These are phyloP conservation scores for Saturnispora diversa DNA, from an alignment of 805 yeast species.

Conservation along the genomic window DNA sequence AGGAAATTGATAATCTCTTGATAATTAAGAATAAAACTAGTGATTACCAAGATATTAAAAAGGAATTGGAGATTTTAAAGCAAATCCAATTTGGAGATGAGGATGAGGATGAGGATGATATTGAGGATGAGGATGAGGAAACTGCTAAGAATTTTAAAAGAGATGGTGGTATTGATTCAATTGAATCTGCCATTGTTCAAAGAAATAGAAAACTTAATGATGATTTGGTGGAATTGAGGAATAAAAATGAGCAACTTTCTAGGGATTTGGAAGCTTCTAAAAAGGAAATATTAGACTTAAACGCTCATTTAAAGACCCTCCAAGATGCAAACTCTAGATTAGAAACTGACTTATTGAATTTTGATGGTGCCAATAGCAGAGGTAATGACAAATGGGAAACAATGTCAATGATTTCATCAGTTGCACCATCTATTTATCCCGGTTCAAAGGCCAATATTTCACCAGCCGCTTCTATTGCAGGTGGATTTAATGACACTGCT, in stretches of 20 bases:
- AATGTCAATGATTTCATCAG: constrained; percentile 60
- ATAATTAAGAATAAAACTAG: constrained; percentile 41
- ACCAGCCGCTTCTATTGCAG: constrained; percentile 46
- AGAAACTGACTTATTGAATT: constrained; percentile 62
- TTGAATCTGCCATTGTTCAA: constrained; percentile 39
- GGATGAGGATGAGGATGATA: constrained; percentile 29
- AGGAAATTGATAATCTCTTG: constrained; percentile 45
- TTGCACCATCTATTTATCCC: constrained; percentile 21
- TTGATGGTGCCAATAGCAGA: constrained; percentile 34
- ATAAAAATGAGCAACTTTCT: constrained; percentile 43
- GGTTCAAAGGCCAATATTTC: constrained; percentile 31
- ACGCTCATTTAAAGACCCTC: constrained; percentile 37
- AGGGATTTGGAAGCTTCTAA: constrained; percentile 37
- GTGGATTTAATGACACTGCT: constrained; percentile 22
- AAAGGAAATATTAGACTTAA: constrained; percentile 28
- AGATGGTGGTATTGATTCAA: constrained; percentile 39
- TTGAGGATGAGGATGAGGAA: constrained; percentile 30
- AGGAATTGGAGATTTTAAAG: constrained; percentile 63
- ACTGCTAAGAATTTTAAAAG: constrained; percentile 27
- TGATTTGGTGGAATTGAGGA: constrained; percentile 60
- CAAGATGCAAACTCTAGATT: constrained; percentile 36
- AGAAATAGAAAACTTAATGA: constrained; percentile 67
- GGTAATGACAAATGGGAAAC: constrained; percentile 47
- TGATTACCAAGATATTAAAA: constrained; percentile 77
- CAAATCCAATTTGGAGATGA: constrained; percentile 62